These are phyloP conservation scores for Trametes sp. DNA, from an alignment of 1,284 basidiomycete species.

Conservation along the genomic window DNA sequence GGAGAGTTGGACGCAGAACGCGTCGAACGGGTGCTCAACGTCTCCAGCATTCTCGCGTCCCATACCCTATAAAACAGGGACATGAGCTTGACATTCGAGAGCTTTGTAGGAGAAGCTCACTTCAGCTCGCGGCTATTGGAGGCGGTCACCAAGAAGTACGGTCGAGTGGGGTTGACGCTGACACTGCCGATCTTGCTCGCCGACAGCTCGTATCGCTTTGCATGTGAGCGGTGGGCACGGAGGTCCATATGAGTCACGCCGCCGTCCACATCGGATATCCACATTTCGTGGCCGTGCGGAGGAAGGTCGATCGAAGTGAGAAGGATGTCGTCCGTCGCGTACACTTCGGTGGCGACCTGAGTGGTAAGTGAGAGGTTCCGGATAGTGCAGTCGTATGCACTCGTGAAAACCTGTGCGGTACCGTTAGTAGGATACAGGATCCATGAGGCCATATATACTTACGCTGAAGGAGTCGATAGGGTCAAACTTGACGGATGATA, in stretches of 20 bases:
- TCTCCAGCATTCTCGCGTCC: conserved; percentile 72
- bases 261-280: conserved; percentile 77
- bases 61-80: conserved; percentile 60
- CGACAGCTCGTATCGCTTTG: conserved; percentile 68
- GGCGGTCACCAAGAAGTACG: conserved; percentile 71
- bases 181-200: conserved; percentile 78
- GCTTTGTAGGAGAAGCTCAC: conserved; percentile 47
- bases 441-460: conserved; percentile 32
- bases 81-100: background rate
- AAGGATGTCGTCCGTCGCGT: conserved; percentile 62
- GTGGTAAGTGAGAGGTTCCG: conserved; percentile 74
- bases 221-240: conserved; percentile 63
- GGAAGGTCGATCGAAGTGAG: conserved; percentile 73
- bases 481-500: conserved; percentile 77
- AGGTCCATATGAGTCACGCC: conserved; percentile 77
- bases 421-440: background rate
- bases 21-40: conserved; percentile 44
- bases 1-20: conserved; percentile 23
- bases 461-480: conserved; percentile 77
- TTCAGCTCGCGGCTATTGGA: conserved; percentile 75
- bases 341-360: conserved; percentile 72
- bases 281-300: conserved; percentile 75
- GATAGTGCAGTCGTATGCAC: conserved; percentile 79
- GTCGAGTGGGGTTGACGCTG: conserved; percentile 76
- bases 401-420: conserved; percentile 69